phyloP scores from a whole-genome alignment of 2,329 filamentous ascomycete genomes.

The Fusarium chlamydosporum region DNA sequence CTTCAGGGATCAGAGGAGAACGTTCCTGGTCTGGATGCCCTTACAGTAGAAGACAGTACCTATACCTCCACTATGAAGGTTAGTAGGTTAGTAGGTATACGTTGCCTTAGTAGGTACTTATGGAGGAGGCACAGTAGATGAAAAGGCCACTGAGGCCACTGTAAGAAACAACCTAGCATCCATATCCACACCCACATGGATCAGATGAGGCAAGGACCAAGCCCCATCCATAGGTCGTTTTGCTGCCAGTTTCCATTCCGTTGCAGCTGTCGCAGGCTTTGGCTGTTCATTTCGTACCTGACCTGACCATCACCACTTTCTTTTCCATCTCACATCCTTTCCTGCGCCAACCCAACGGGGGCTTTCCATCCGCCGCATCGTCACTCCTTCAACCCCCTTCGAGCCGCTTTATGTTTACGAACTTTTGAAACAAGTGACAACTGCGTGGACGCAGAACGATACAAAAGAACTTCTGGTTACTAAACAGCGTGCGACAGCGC shows the following conservation, averaged over 20 bases:
- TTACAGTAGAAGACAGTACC: conserved; percentile 23
- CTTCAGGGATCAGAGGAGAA: conserved; percentile 32
- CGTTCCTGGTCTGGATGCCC: conserved; percentile 17
- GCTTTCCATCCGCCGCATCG: conserved; percentile 41
- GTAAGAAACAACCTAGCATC: conserved; percentile 15
- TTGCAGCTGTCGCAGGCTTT: conserved; percentile 42
- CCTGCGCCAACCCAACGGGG: conserved; percentile 39
- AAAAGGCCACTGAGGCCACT: conserved; percentile 29
- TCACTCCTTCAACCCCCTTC: conserved; percentile 40
- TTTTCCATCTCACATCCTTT: conserved; percentile 44
- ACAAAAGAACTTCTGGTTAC: conserved; percentile 34
- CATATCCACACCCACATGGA: conserved; percentile 18
- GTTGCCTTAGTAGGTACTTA: neutral
- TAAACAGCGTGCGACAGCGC: conserved; percentile 42
- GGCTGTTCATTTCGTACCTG: conserved; percentile 38
- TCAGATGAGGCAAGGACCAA: conserved; percentile 36
- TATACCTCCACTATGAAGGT: conserved; percentile 3
- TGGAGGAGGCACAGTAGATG: neutral
- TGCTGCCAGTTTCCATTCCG: conserved; percentile 28
- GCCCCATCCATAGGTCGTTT: conserved; percentile 35
- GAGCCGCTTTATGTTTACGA: conserved; percentile 23
- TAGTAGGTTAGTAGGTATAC: no score
- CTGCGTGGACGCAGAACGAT: conserved; percentile 42
- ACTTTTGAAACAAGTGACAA: conserved; percentile 16
- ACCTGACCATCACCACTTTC: conserved; percentile 41